A percentile compares a stretch with the other conserved stretches of the same genome.
phyloP scores from a whole-genome alignment of 768 basidiomycete genomes.

The Kwoniella mangroviensis region DNA sequence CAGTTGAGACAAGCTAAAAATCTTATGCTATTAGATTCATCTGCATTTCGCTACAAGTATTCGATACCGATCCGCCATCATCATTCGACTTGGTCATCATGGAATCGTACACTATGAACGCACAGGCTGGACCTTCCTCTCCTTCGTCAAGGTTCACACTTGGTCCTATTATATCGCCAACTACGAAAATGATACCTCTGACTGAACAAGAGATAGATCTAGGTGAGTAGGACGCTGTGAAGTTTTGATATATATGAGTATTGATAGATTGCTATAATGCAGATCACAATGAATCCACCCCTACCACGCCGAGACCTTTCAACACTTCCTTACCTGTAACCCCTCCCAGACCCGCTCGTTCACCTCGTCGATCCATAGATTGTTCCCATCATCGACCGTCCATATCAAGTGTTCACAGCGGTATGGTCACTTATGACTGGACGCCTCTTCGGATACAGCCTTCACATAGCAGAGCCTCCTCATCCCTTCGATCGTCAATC shows the following conservation, averaged over 20 bases:
- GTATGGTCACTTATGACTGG: background rate
- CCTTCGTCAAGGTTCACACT: conserved; percentile 3
- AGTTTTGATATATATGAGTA: background rate
- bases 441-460: background rate
- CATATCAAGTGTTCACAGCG: background rate
- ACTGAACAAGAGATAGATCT: background rate
- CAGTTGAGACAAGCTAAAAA: too few species aligned
- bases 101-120: background rate
- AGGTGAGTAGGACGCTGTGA: conserved; percentile 2
- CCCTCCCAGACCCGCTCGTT: conserved; percentile 12
- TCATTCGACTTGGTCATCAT: background rate
- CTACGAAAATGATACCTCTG: background rate
- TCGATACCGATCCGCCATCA: background rate
- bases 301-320: background rate
- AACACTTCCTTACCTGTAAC: background rate
- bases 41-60: too few species aligned
- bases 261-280: too few species aligned
- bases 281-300: background rate
- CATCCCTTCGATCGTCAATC: conserved; percentile 6
- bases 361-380: conserved; percentile 16
- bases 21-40: too few species aligned
- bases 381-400: background rate
- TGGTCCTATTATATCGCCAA: conserved; percentile 14
- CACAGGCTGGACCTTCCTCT: conserved; percentile 14
- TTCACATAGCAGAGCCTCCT: conserved; percentile 3